Evolutionary conservation across 306 rosid species (phyloP).

Genomic region (Lathyrus tuberosus): DNA sequence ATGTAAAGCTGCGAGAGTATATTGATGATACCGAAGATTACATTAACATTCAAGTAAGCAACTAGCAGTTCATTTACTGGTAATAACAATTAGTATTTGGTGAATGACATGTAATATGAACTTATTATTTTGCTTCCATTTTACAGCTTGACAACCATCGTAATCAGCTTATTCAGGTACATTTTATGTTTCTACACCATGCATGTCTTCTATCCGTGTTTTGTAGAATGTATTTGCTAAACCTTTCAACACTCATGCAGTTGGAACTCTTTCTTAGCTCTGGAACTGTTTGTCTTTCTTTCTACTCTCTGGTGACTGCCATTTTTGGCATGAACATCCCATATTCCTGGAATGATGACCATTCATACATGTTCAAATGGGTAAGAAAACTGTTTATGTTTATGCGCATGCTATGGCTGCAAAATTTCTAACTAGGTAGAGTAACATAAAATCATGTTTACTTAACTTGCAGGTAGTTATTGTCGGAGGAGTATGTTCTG

Average conservation of each 20-base stretch:
- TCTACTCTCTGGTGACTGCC: constrained; percentile 68
- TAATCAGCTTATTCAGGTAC: constrained; percentile 80
- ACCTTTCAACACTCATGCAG: constrained; percentile 49
- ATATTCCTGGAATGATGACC: constrained; percentile 59
- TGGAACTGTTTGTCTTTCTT: constrained; percentile 67
- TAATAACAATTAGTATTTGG: not conserved
- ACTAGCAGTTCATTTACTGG: constrained; percentile 11
- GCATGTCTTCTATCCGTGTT: constrained; percentile 15
- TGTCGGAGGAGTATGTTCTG: constrained; percentile 44
- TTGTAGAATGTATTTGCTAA: constrained; percentile 20
- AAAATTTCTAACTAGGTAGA: constrained; percentile 24
- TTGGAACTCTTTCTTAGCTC: constrained; percentile 88
- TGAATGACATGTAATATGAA: constrained; percentile 17
- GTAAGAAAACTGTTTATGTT: constrained; percentile 44
- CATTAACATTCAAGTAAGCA: constrained; percentile 82
- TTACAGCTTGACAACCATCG: constrained; percentile 86
- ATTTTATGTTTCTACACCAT: constrained; percentile 27
- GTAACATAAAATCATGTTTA: constrained; percentile 16
- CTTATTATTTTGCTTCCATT: constrained; percentile 1
- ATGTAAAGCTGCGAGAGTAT: constrained; percentile 81
- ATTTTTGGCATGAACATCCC: constrained; percentile 93
- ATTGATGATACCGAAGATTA: constrained; percentile 96
- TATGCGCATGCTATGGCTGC: not conserved
- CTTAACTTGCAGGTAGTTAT: constrained; percentile 61
- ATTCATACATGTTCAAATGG: constrained; percentile 81